Conservation (phyloP, 768 basidiomycete species). For the Collybia sordida region DNA sequence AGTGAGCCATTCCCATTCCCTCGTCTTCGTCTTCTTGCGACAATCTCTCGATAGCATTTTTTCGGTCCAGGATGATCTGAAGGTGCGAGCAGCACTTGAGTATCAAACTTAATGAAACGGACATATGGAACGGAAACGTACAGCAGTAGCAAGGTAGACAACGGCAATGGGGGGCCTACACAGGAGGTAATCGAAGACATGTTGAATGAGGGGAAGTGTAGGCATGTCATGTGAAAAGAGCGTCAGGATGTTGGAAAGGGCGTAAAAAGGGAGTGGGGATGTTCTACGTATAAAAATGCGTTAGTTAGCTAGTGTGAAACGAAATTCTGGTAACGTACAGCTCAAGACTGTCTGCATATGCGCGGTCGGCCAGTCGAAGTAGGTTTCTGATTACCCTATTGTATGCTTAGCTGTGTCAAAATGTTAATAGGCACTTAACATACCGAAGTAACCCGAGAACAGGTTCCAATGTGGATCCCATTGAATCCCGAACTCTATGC, state of each 20-base stretch:
- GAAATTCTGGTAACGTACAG: conserved; percentile 37
- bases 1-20: conserved; percentile 65
- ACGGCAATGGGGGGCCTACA: conserved; percentile 77
- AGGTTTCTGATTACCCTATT: conserved; percentile 73
- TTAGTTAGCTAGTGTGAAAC: background rate
- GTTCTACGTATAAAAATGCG: conserved; percentile 37
- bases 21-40: conserved; percentile 71
- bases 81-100: background rate
- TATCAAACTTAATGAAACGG: background rate
- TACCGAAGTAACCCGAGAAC: conserved; percentile 79
- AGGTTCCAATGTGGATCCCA: conserved; percentile 84
- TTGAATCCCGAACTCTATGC: conserved; percentile 81
- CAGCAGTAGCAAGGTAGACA: conserved; percentile 83
- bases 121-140: conserved; percentile 38
- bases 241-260: conserved; percentile 86
- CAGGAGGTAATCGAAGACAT: conserved; percentile 88
- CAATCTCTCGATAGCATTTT: conserved; percentile 60
- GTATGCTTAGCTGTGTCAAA: too few species aligned
- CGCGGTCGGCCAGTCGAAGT: conserved; percentile 67
- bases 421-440: conserved; percentile 2
- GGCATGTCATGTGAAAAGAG: conserved; percentile 93
- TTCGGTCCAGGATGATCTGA: conserved; percentile 75
- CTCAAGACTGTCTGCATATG: conserved; percentile 68
- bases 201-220: conserved; percentile 84
- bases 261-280: conserved; percentile 84